Conservation (phyloP, 768 basidiomycete genomes). For the Melanogaster broomeanus region DNA sequence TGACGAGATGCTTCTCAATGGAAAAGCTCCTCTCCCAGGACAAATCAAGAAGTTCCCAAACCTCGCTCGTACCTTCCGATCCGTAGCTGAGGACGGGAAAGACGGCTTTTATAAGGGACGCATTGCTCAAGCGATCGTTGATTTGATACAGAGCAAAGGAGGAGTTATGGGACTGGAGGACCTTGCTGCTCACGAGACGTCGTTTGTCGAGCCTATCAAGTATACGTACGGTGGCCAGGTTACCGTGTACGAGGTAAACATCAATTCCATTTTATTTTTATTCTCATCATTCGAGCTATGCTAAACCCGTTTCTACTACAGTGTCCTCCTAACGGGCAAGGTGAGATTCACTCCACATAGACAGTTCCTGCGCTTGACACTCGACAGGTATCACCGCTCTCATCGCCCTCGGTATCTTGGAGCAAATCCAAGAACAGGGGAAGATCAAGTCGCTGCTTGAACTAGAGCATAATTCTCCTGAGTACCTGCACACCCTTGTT, state of each 20-base stretch:
- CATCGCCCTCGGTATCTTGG: constrained; percentile 90
- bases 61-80: constrained; percentile 82
- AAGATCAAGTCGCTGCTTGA: constrained; percentile 68
- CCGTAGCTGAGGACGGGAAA: constrained; percentile 78
- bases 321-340: constrained; percentile 98
- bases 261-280: not conserved
- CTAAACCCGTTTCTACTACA: constrained; percentile 26
- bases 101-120: constrained; percentile 94
- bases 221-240: constrained; percentile 87
- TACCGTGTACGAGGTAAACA: constrained; percentile 85
- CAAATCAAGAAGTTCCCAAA: constrained; percentile 81
- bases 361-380: not conserved
- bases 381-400: constrained; percentile 81
- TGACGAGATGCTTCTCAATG: constrained; percentile 83
- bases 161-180: constrained; percentile 96
- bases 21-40: constrained; percentile 82
- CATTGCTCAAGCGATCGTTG: constrained; percentile 86
- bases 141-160: constrained; percentile 81
- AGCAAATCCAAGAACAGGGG: constrained; percentile 77
- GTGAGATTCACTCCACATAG: constrained; percentile 31
- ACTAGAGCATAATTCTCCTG: constrained; percentile 87
- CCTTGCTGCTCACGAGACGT: constrained; percentile 77
- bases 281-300: not conserved
- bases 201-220: constrained; percentile 86
- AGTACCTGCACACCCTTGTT: constrained; percentile 86